Evolutionary conservation across 192 early-diverging fungal species (phyloP), one percentile per base, ranked within the genome.

Genomic region (Diversispora epigaea): DNA sequence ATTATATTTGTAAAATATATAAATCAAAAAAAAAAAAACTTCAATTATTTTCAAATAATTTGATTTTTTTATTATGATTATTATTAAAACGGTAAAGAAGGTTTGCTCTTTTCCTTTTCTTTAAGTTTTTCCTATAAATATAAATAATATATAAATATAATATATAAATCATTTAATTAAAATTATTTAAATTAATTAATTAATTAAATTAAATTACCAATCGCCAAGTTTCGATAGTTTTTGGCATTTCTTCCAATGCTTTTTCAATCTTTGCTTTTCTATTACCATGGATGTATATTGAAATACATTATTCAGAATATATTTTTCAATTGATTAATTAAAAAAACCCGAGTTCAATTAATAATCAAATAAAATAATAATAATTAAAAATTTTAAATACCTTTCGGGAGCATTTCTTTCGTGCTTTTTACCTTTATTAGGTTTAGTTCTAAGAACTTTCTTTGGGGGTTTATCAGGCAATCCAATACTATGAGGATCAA

Each of bases 1-100:
- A 78, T 83, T 92, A 76, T 92, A 92, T 77, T 84, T 92, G 60
- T 91, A 89, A 65, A 11, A 32, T 32, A 32, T 32, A 32, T 32
- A 32, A 32, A 32, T 32, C 2, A 32, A n/a, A n/a, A n/a, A n/a
- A n/a, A n/a, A n/a, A n/a, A n/a, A n/a, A n/a, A n/a, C n/a, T n/a
- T n/a, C n/a, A n/a, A n/a, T n/a, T n/a, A n/a, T n/a, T n/a, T n/a
- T n/a, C n/a, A n/a, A n/a, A 32, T 32, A 32, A 32, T 32, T 32
- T 58, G 4, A 40, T 10, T 61, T 21, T 61, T 22, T 58, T 17
- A 6, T 21, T 61, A 61, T 61, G 0, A 12, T 40, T 64, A 39
- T 50, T 4, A 49, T 60, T 60, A 72, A 46, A 56, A 72, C 14
- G 70, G 70, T 12, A 72, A 22, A 22, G 52, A 58, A 22, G 70